phyloP scores from a whole-genome alignment of 352 stramenopile genomes.

The Phytopythium helicoides region DNA sequence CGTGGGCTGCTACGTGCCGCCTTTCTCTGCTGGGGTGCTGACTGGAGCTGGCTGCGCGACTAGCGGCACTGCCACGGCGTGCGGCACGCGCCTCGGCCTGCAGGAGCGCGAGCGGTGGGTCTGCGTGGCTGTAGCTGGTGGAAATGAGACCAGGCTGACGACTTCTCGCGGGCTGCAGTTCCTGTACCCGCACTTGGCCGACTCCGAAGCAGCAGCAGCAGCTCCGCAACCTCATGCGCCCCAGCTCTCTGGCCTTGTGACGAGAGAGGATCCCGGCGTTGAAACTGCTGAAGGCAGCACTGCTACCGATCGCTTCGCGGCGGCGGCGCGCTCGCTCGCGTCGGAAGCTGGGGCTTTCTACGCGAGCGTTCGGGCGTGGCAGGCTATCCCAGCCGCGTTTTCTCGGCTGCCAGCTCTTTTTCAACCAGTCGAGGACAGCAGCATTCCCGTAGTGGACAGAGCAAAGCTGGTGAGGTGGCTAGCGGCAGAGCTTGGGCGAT shows the following conservation, averaged over 20 bases:
- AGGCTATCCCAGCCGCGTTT: conserved; percentile 43
- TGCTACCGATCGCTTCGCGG: conserved; percentile 16
- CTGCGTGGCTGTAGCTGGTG: conserved; percentile 2
- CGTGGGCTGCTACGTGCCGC: neutral
- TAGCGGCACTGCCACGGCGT: conserved; percentile 1
- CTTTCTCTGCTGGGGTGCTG: neutral
- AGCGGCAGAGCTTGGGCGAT: conserved; percentile 17
- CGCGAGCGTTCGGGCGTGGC: conserved; percentile 40
- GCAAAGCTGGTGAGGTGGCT: conserved; percentile 36
- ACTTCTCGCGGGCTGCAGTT: neutral
- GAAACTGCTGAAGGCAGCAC: no score
- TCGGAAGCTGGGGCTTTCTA: conserved; percentile 36
- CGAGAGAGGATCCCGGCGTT: no score
- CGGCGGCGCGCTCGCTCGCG: conserved; percentile 21
- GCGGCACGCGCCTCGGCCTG: neutral
- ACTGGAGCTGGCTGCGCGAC: no score
- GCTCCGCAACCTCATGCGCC: no score
- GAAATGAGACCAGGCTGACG: no score
- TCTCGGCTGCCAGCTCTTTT: conserved; percentile 22
- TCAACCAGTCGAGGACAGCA: neutral
- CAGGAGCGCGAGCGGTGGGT: neutral
- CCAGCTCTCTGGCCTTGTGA: no score
- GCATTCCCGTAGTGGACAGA: conserved; percentile 38
- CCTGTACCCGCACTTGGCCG: conserved; percentile 1
- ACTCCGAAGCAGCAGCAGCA: neutral